Evolutionary conservation across 2,329 filamentous ascomycete genomes (phyloP).

Genomic region (Xylariales sp.): DNA sequence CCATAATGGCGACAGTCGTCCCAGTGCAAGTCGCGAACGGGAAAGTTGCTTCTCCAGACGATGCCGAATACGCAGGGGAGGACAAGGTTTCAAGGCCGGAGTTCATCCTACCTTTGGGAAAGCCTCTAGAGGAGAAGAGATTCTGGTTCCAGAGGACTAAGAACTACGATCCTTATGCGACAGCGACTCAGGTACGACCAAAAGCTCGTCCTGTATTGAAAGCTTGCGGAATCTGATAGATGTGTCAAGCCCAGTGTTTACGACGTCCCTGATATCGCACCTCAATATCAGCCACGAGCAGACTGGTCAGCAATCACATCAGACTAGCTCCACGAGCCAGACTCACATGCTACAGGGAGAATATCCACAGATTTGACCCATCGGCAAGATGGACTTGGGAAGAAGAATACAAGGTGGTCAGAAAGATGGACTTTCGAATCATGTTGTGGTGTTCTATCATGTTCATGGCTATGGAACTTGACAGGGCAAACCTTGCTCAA

Average conservation of each 20-base stretch:
- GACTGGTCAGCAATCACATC: constrained; percentile 17
- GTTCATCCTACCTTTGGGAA: constrained; percentile 20
- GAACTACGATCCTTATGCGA: constrained; percentile 18
- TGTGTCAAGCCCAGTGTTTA: constrained; percentile 37
- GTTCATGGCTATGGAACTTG: constrained; percentile 47
- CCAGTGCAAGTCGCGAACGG: constrained; percentile 11
- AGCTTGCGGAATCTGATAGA: not conserved
- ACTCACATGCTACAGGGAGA: constrained; percentile 19
- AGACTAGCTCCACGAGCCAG: not conserved
- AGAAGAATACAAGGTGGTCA: constrained; percentile 25
- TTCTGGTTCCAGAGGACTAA: constrained; percentile 30
- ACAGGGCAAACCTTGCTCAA: constrained; percentile 41
- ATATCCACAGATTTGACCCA: constrained; percentile 26
- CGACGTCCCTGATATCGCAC: constrained; percentile 36
- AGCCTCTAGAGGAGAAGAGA: constrained; percentile 20
- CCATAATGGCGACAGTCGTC: constrained; percentile 21
- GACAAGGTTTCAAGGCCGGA: constrained; percentile 12
- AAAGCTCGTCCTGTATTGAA: not conserved
- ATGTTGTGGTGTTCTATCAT: constrained; percentile 42
- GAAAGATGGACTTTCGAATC: constrained; percentile 29
- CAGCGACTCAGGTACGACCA: constrained; percentile 22
- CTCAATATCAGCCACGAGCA: constrained; percentile 29
- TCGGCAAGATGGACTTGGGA: constrained; percentile 27
- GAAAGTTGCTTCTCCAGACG: constrained; percentile 14
- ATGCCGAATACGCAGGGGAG: constrained; percentile 11